Evolutionary conservation across 306 rosid species (phyloP).

Genomic region (Comarum palustre): DNA sequence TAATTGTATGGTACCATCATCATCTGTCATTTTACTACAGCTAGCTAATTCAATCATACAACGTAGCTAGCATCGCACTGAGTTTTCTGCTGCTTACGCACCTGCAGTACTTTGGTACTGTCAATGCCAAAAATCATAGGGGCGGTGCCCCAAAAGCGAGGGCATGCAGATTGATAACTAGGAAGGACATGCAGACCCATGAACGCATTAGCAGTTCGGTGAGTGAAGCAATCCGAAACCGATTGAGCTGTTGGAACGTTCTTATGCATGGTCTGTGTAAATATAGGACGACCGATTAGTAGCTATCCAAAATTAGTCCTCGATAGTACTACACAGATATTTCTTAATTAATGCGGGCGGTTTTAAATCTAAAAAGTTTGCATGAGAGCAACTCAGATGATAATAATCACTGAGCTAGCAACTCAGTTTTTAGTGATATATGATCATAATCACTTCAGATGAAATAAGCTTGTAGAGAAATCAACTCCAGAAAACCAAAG

Average conservation of each 20-base stretch:
- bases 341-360: too few relatives aligned
- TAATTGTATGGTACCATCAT: background rate
- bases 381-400: too few relatives aligned
- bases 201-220: background rate
- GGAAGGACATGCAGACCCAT: background rate
- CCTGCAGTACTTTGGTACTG: background rate
- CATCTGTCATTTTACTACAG: background rate
- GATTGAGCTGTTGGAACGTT: background rate
- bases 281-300: background rate
- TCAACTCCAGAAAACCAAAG: too few relatives aligned
- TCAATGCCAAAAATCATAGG: background rate
- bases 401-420: too few relatives aligned
- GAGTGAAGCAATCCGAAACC: constrained; percentile 8
- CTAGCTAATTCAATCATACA: background rate
- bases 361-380: background rate
- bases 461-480: too few relatives aligned
- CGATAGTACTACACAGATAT: background rate
- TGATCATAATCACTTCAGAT: too few relatives aligned
- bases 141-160: constrained; percentile 17
- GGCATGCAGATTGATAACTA: background rate
- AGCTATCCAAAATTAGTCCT: background rate
- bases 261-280: background rate
- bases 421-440: too few relatives aligned
- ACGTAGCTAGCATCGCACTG: background rate
- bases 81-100: background rate